These are phyloP conservation scores for Wickerhamomyces hampshirensis DNA, from an alignment of 805 yeast genomes.

Conservation along the genomic window DNA sequence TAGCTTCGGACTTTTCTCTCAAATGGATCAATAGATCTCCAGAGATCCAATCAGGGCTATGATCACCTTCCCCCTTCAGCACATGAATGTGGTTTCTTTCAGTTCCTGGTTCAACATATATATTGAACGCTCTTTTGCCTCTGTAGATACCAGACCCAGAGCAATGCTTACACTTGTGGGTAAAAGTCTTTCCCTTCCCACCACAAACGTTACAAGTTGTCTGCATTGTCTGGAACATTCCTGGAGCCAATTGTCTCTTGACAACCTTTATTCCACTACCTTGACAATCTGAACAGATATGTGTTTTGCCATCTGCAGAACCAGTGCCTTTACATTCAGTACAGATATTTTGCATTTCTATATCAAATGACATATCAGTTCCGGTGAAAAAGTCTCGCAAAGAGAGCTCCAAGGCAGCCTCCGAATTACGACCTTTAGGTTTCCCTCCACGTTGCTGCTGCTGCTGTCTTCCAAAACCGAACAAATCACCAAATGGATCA, in stretches of 20 bases:
- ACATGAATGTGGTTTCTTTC: conserved; percentile 54
- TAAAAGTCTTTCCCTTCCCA: conserved; percentile 69
- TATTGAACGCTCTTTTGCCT: conserved; percentile 49
- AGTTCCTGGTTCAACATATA: conserved; percentile 69
- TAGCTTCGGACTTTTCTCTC: conserved; percentile 47
- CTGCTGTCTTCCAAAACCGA: conserved; percentile 37
- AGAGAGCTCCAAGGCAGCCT: conserved; percentile 49
- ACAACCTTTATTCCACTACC: conserved; percentile 71
- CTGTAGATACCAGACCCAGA: conserved; percentile 62
- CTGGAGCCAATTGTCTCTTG: conserved; percentile 77
- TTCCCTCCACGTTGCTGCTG: conserved; percentile 31
- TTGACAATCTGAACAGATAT: conserved; percentile 60
- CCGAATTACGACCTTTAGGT: conserved; percentile 59
- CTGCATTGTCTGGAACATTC: conserved; percentile 84
- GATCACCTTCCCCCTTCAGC: conserved; percentile 75
- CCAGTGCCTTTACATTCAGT: conserved; percentile 81
- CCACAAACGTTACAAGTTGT: conserved; percentile 73
- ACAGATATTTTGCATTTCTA: conserved; percentile 74
- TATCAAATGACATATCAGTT: conserved; percentile 48
- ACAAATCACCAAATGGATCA: conserved; percentile 63
- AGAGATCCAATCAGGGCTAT: conserved; percentile 72
- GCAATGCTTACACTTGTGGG: conserved; percentile 64
- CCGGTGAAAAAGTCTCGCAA: conserved; percentile 72
- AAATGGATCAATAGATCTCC: conserved; percentile 73
- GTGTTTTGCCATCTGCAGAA: conserved; percentile 68